These are phyloP conservation scores for Calvatia gigantea DNA, from an alignment of 768 basidiomycete species.

Conservation along the genomic window DNA sequence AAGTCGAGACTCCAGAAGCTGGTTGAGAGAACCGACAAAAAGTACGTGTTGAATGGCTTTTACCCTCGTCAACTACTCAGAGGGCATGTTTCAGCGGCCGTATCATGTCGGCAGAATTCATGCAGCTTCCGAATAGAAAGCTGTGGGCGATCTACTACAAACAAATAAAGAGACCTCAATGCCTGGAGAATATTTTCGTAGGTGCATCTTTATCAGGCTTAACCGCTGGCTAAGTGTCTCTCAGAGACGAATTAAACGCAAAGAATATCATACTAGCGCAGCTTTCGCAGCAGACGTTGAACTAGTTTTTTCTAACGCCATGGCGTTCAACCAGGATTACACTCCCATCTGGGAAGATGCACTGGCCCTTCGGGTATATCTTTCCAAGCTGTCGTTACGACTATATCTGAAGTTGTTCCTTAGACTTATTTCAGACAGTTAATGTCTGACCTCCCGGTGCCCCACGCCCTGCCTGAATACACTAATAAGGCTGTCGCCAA, in stretches of 20 bases:
- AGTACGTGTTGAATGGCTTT: slow-evolving; percentile 40
- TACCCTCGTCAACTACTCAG: neutral
- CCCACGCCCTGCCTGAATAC: slow-evolving; percentile 63
- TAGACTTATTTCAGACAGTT: slow-evolving; percentile 73
- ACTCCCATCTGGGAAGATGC: slow-evolving; percentile 84
- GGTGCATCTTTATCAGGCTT: slow-evolving; percentile 23
- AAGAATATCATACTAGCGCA: slow-evolving; percentile 63
- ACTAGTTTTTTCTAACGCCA: slow-evolving; percentile 86
- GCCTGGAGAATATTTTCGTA: slow-evolving; percentile 74
- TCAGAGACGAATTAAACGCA: slow-evolving; percentile 78
- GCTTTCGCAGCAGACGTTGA: slow-evolving; percentile 87
- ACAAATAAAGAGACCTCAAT: slow-evolving; percentile 74
- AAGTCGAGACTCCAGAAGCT: slow-evolving; percentile 71
- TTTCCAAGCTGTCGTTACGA: neutral
- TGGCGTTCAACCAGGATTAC: slow-evolving; percentile 84
- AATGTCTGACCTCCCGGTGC: slow-evolving; percentile 75
- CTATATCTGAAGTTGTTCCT: neutral
- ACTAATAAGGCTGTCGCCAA: slow-evolving; percentile 39
- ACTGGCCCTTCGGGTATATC: slow-evolving; percentile 54
- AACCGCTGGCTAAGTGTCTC: slow-evolving; percentile 11
- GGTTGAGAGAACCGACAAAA: slow-evolving; percentile 65
- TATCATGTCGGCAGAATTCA: slow-evolving; percentile 68
- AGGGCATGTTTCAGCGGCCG: slow-evolving; percentile 49
- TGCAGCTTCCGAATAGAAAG: slow-evolving; percentile 80
- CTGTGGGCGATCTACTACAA: slow-evolving; percentile 79